Conservation (phyloP, 2,329 filamentous ascomycete genomes). For the Lasiodiplodia hormozganensis region DNA sequence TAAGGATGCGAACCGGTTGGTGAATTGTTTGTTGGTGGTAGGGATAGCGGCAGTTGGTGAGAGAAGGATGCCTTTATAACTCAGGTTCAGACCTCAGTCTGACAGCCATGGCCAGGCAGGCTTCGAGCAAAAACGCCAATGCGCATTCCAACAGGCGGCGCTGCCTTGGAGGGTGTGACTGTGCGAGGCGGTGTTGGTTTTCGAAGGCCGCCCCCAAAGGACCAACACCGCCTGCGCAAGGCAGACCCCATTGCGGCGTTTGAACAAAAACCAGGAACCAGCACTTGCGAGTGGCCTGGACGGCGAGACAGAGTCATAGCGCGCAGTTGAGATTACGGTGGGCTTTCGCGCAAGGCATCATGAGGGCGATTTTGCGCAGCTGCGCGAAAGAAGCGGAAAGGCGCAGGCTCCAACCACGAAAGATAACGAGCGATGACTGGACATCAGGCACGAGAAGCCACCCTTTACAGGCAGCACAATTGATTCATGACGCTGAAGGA, state of each 20-base stretch:
- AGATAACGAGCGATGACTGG: constrained; percentile 21
- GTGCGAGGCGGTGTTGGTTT: constrained; percentile 20
- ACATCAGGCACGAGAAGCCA: constrained; percentile 10
- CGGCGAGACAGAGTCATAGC: constrained; percentile 10
- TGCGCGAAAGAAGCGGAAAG: not conserved
- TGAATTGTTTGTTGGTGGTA: constrained; percentile 16
- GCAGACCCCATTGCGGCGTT: constrained; percentile 13
- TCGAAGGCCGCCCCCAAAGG: constrained; percentile 18
- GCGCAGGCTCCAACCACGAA: constrained; percentile 15
- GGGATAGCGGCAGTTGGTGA: constrained; percentile 15
- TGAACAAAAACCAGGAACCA: not conserved
- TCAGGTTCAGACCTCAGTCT: not conserved
- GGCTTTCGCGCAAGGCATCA: constrained; percentile 13
- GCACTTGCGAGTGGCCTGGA: not conserved
- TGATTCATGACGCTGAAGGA: constrained; percentile 17
- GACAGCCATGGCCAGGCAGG: constrained; percentile 8
- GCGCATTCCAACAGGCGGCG: constrained; percentile 15
- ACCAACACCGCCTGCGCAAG: constrained; percentile 9
- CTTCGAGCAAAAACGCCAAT: constrained; percentile 7
- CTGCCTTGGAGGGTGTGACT: constrained; percentile 20
- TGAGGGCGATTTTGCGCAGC: constrained; percentile 6
- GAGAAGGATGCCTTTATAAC: constrained; percentile 4
- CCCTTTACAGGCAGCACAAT: constrained; percentile 5
- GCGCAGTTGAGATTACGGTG: constrained; percentile 1
- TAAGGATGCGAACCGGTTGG: constrained; percentile 7